These are phyloP conservation scores for Bullera alba DNA, from an alignment of 768 basidiomycete species.

Conservation along the genomic window DNA sequence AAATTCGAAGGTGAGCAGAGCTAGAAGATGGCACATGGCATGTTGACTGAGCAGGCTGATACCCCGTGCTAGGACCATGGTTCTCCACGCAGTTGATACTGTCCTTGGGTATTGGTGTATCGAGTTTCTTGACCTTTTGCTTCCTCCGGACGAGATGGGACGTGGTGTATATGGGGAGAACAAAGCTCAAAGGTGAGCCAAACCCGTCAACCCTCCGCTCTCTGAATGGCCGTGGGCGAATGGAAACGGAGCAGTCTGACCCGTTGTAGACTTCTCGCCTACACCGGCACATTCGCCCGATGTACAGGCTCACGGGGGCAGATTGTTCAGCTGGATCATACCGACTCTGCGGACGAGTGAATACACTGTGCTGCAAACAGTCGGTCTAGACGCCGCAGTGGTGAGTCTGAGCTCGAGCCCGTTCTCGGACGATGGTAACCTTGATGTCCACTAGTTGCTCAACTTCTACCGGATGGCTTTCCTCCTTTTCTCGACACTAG, in stretches of 20 bases:
- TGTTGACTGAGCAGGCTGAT: background rate
- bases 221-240: background rate
- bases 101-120: slow-evolving; percentile 66
- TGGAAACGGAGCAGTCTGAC: background rate
- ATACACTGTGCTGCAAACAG: slow-evolving; percentile 88
- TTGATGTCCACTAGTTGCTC: slow-evolving; percentile 56
- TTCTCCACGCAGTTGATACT: slow-evolving; percentile 82
- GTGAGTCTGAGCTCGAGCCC: slow-evolving; percentile 51
- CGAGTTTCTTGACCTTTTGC: slow-evolving; percentile 79
- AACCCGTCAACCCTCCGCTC: slow-evolving; percentile 1
- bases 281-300: slow-evolving; percentile 27
- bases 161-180: slow-evolving; percentile 81
- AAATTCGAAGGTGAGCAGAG: slow-evolving; percentile 24
- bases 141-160: slow-evolving; percentile 83
- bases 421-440: background rate
- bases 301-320: slow-evolving; percentile 1
- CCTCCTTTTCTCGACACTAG: slow-evolving; percentile 79
- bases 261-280: slow-evolving; percentile 30
- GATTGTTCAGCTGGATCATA: slow-evolving; percentile 90
- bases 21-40: background rate
- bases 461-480: slow-evolving; percentile 95
- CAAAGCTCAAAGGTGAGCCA: slow-evolving; percentile 76
- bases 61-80: slow-evolving; percentile 67
- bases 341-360: slow-evolving; percentile 87
- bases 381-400: slow-evolving; percentile 93